Percentiles rank a stretch among this genome's conserved stretches.
Conservation (phyloP, 2,329 filamentous ascomycete genomes). For the Knufia fluminis region DNA sequence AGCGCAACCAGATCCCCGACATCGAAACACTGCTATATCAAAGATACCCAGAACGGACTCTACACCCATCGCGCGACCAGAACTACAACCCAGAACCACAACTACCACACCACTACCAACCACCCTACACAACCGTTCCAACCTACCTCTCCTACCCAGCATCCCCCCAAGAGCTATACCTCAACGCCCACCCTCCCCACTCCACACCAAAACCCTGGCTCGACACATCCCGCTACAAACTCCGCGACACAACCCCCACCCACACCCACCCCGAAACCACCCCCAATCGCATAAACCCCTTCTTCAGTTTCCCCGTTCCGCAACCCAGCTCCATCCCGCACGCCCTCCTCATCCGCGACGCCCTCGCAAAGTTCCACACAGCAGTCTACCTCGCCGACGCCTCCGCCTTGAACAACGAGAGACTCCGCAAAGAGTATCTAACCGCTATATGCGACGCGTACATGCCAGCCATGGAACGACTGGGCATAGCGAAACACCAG, state of each 20-base stretch:
- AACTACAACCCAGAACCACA: background rate
- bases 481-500: constrained; percentile 6
- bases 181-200: background rate
- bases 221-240: too few relatives aligned
- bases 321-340: background rate
- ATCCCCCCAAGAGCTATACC: background rate
- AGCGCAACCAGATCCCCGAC: too few relatives aligned
- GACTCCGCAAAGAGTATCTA: background rate
- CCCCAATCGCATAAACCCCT: background rate
- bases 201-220: background rate
- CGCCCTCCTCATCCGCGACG: background rate
- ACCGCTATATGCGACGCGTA: background rate
- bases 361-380: constrained; percentile 4
- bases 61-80: background rate
- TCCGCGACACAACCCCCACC: background rate
- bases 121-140: background rate
- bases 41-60: too few relatives aligned
- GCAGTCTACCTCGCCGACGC: constrained; percentile 7
- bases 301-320: background rate
- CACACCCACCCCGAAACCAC: background rate
- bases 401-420: background rate
- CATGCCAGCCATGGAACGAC: constrained; percentile 1
- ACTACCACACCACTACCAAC: background rate
- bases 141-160: background rate
- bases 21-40: too few relatives aligned